phyloP scores from a whole-genome alignment of 208 protist species.

The Wallacemonas sp. region DNA sequence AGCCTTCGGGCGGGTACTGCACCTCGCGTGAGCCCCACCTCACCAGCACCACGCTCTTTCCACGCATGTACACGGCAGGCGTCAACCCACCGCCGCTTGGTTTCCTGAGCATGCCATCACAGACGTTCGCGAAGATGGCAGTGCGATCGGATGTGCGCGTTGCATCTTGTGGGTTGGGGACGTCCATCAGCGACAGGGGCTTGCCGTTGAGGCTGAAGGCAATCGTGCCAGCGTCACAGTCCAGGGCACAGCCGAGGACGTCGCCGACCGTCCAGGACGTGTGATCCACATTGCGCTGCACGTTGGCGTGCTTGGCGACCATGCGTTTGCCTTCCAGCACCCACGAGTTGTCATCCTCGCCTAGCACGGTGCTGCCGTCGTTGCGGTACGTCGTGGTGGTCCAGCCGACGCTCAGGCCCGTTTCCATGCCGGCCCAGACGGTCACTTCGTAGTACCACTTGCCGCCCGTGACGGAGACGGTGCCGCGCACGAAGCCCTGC shows the following conservation, averaged over 20 bases:
- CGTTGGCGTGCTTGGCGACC: slow-evolving; percentile 65
- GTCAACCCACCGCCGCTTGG: slow-evolving; percentile 15
- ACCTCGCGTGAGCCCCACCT: slow-evolving; percentile 62
- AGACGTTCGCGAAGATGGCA: background rate
- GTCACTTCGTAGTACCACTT: slow-evolving; percentile 91
- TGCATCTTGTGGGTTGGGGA: background rate
- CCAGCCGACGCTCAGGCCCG: slow-evolving; percentile 63
- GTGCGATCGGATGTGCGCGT: background rate
- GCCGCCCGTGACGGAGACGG: slow-evolving; percentile 67
- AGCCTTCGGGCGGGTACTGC: slow-evolving; percentile 46
- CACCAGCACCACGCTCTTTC: slow-evolving; percentile 47
- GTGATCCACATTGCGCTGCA: slow-evolving; percentile 54
- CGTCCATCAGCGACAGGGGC: slow-evolving; percentile 1
- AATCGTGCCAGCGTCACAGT: slow-evolving; percentile 79
- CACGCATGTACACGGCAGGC: slow-evolving; percentile 43
- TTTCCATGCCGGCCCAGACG: slow-evolving; percentile 33
- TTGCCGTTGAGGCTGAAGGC: slow-evolving; percentile 81
- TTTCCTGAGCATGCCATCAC: no score
- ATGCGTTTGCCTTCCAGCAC: slow-evolving; percentile 77
- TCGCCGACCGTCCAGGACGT: slow-evolving; percentile 80
- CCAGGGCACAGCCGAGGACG: slow-evolving; percentile 84
- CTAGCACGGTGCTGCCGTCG: slow-evolving; percentile 36
- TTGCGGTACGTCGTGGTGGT: slow-evolving; percentile 23
- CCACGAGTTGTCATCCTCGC: slow-evolving; percentile 83
- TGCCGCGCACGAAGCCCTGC: slow-evolving; percentile 61